These are phyloP conservation scores for Dictyostelium brefeldianum DNA, from an alignment of 78 protist genomes.

Conservation along the genomic window DNA sequence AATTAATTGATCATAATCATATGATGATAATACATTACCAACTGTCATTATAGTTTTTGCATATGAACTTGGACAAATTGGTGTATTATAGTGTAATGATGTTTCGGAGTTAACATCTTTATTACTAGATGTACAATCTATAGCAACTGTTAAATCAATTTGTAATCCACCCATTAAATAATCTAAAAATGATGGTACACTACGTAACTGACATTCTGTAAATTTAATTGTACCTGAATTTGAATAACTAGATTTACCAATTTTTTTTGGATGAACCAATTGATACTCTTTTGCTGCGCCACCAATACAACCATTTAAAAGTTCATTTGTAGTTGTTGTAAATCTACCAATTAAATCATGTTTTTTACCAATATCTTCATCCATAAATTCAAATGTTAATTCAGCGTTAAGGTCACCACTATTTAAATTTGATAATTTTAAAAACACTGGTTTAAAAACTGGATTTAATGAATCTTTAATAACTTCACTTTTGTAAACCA, in stretches of 20 bases:
- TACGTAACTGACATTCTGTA: background rate
- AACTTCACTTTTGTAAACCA: conserved; percentile 21
- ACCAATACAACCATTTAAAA: background rate
- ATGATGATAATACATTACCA: conserved; percentile 27
- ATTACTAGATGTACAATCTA: conserved; percentile 94
- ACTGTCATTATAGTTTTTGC: background rate
- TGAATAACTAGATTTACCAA: conserved; percentile 25
- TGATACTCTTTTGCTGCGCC: background rate
- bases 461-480: conserved; percentile 72
- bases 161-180: conserved; percentile 83
- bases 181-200: conserved; percentile 76
- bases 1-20: conserved; percentile 22
- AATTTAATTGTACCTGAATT: conserved; percentile 70
- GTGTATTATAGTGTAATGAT: conserved; percentile 84
- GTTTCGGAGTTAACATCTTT: conserved; percentile 8
- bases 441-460: background rate
- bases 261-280: conserved; percentile 68
- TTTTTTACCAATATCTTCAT: conserved; percentile 71
- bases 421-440: conserved; percentile 2
- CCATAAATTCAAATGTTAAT: conserved; percentile 73
- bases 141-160: conserved; percentile 82
- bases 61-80: conserved; percentile 9
- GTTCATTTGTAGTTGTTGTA: background rate
- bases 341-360: conserved; percentile 85
- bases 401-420: background rate